A percentile compares a stretch with the other conserved stretches of the same genome.
These are phyloP conservation scores for Biscogniauxia marginata DNA, from an alignment of 2,329 filamentous ascomycete genomes.

Conservation along the genomic window DNA sequence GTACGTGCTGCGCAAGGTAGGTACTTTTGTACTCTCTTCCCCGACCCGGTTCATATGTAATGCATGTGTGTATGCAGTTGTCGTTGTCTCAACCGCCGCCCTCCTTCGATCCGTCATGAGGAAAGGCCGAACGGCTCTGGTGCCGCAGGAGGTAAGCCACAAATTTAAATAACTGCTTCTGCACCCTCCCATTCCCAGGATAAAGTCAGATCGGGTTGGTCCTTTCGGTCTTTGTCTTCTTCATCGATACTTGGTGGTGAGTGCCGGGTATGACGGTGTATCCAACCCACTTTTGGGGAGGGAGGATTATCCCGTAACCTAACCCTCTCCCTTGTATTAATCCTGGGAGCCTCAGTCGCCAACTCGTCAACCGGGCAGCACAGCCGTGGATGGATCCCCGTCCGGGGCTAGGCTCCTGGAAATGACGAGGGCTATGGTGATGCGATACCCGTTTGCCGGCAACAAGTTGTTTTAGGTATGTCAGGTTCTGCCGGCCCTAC, in stretches of 20 bases:
- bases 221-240: neutral
- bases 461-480: conserved; percentile 2
- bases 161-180: conserved; percentile 19
- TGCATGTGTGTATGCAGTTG: neutral
- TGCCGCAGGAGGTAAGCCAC: conserved; percentile 18
- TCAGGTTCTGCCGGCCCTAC: conserved; percentile 1
- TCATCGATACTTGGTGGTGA: neutral
- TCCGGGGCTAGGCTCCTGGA: neutral
- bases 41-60: neutral
- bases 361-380: neutral
- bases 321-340: neutral
- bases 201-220: conserved; percentile 3
- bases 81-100: neutral
- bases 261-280: neutral
- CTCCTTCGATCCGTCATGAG: neutral
- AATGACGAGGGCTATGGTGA: neutral
- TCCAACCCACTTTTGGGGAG: neutral
- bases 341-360: neutral
- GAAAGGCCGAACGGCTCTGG: neutral
- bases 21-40: neutral
- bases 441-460: neutral
- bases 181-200: conserved; percentile 1
- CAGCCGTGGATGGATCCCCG: neutral
- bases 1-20: neutral
- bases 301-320: no score